These are phyloP conservation scores for Stephania yunnanensis DNA, from an alignment of 164 flowering plant species.

Conservation along the genomic window DNA sequence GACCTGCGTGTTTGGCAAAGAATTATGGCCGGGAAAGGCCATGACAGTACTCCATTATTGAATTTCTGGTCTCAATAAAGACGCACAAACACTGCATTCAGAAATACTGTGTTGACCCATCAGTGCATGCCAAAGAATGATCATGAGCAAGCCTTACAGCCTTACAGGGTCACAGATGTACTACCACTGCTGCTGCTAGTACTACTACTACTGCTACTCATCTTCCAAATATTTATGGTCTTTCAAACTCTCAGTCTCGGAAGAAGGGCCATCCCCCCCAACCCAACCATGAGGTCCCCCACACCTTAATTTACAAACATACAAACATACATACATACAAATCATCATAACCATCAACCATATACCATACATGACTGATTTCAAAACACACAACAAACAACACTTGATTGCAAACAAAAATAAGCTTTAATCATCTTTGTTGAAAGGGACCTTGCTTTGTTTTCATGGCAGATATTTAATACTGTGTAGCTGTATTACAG, in stretches of 20 bases:
- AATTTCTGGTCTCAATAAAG: not conserved
- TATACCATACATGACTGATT: no score
- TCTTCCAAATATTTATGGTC: not conserved
- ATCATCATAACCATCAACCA: not conserved
- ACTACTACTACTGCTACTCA: not conserved
- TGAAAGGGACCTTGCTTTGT: not conserved
- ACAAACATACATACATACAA: no score
- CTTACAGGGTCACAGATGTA: not conserved
- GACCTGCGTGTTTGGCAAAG: not conserved
- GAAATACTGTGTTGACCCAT: not conserved
- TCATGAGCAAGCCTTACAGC: not conserved
- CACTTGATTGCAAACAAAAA: not conserved
- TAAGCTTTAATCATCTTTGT: not conserved
- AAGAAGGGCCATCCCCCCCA: no score
- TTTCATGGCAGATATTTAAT: not conserved
- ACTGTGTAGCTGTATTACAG: conserved; percentile 1
- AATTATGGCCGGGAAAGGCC: not conserved
- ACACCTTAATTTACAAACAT: not conserved
- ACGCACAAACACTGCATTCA: not conserved
- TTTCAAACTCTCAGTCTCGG: not conserved
- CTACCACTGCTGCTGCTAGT: no score
- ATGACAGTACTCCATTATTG: not conserved
- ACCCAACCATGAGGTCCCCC: not conserved
- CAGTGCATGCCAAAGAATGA: not conserved
- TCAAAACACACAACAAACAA: no score